These are phyloP conservation scores for Triticum aestivum DNA, from an alignment of 176 grass and related monocot genomes.

Conservation along the genomic window IWGSC_CS_RefSeq_v2.1 NC_057802.1:23193426-23193925, in stretches of 20 bases:
- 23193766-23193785: neutral
- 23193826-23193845: neutral
- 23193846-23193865: neutral
- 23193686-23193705: neutral
- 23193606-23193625: conserved; percentile 8
- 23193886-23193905: too few species aligned
- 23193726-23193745: neutral
- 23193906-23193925: too few species aligned
- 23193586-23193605: neutral
- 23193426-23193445: too few species aligned
- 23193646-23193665: neutral
- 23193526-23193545: too few species aligned
- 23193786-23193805: neutral
- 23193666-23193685: neutral
- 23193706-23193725: neutral
- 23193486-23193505: too few species aligned
- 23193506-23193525: too few species aligned
- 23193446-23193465: too few species aligned
- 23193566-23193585: too few species aligned
- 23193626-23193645: neutral
- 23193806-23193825: conserved; percentile 9
- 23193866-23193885: too few species aligned
- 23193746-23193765: neutral
- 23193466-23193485: too few species aligned
- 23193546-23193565: too few species aligned